phyloP scores from a whole-genome alignment of 805 yeast species.

The Saccharomycopsis sp. region DNA sequence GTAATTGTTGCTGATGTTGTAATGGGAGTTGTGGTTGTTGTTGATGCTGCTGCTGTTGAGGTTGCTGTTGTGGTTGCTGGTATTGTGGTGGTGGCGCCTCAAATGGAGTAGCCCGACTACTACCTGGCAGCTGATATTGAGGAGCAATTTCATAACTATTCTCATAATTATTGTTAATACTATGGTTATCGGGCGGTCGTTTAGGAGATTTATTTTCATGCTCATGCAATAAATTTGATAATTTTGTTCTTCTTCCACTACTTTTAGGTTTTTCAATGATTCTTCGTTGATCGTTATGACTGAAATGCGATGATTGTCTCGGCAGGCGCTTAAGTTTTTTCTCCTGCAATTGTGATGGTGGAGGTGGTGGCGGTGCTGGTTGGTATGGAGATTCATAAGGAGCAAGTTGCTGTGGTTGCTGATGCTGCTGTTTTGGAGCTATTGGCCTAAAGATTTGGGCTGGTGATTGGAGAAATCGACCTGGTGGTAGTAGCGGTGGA shows the following conservation, averaged over 20 bases:
- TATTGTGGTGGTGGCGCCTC: no score
- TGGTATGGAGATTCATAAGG: background rate
- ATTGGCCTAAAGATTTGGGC: background rate
- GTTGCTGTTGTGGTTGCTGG: background rate
- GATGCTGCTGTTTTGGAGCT: background rate
- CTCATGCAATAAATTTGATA: background rate
- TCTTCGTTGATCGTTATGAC: no score
- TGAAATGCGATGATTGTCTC: no score
- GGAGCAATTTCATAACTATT: no score
- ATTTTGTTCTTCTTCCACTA: background rate
- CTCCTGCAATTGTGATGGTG: background rate
- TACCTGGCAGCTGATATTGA: no score
- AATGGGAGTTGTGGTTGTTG: background rate
- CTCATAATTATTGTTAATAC: no score
- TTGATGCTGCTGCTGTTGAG: constrained; percentile 1
- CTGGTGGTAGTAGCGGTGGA: no score
- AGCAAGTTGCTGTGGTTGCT: background rate
- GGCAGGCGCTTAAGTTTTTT: no score
- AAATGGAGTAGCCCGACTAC: no score
- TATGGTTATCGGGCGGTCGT: no score
- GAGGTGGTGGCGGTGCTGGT: background rate
- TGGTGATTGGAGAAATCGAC: background rate
- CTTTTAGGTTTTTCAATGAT: no score
- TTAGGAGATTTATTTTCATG: no score
- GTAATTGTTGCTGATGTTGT: background rate